phyloP scores from a whole-genome alignment of 257 asterid genomes.

The Scutellaria barbata region DNA sequence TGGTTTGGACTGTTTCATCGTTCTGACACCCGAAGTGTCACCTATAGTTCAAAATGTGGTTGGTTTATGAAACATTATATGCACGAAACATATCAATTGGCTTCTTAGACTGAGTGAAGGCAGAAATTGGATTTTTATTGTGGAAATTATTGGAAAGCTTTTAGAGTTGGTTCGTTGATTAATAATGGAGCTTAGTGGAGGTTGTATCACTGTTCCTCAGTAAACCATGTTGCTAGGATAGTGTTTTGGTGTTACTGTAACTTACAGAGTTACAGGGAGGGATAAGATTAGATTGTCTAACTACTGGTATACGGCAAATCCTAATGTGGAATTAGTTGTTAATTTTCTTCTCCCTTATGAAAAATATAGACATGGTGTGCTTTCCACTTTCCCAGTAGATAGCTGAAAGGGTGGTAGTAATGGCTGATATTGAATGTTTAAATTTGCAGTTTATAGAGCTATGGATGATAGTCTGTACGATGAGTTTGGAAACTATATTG shows the following conservation, averaged over 20 bases:
- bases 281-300: too few species aligned
- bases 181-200: not conserved
- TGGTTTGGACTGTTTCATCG: too few species aligned
- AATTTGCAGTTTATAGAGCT: constrained; percentile 40
- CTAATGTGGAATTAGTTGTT: not conserved
- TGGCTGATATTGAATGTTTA: constrained; percentile 11
- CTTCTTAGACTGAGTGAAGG: not conserved
- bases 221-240: not conserved
- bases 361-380: not conserved
- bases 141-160: not conserved
- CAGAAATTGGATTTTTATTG: not conserved
- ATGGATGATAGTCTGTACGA: constrained; percentile 97
- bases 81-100: not conserved
- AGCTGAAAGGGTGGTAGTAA: constrained; percentile 23
- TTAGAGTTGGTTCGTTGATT: not conserved
- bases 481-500: constrained; percentile 95
- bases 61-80: not conserved
- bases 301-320: not conserved
- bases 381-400: not conserved
- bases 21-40: too few species aligned
- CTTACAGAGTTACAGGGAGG: too few species aligned
- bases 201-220: not conserved
- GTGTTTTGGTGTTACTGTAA: not conserved
- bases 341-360: not conserved
- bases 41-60: constrained; percentile 1